phyloP scores from a whole-genome alignment of 345 rosid species.

The Firmiana major region DNA sequence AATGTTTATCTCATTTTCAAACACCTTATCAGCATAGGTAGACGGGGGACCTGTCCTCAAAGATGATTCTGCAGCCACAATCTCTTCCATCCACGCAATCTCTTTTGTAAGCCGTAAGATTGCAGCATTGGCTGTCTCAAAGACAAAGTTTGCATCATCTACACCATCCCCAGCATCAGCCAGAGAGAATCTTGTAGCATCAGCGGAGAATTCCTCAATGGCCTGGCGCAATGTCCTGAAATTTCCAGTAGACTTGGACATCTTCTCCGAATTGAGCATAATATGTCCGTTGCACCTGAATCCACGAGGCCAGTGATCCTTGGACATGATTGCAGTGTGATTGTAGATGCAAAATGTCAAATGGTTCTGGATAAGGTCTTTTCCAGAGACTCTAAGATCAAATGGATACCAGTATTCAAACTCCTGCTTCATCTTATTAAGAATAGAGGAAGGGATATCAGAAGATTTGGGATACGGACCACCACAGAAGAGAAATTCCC shows the following conservation, averaged over 20 bases:
- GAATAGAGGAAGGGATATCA: slow-evolving; percentile 47
- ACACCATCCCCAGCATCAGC: slow-evolving; percentile 99
- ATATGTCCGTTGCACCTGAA: slow-evolving; percentile 93
- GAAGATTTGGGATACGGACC: slow-evolving; percentile 68
- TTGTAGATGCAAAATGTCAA: slow-evolving; percentile 80
- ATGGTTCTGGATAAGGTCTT: slow-evolving; percentile 96
- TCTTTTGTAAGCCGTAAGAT: slow-evolving; percentile 84
- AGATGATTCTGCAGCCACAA: slow-evolving; percentile 57
- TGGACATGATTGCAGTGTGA: slow-evolving; percentile 79
- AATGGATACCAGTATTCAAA: slow-evolving; percentile 98
- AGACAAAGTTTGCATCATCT: slow-evolving; percentile 96
- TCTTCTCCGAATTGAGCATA: slow-evolving; percentile 92
- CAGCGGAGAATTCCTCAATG: slow-evolving; percentile 83
- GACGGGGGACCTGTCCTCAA: slow-evolving; percentile 68
- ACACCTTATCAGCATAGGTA: slow-evolving; percentile 79
- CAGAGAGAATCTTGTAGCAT: slow-evolving; percentile 78
- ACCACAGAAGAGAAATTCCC: slow-evolving; percentile 82
- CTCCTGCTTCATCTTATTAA: slow-evolving; percentile 85
- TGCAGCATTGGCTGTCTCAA: slow-evolving; percentile 88
- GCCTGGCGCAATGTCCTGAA: slow-evolving; percentile 83
- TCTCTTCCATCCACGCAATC: slow-evolving; percentile 90
- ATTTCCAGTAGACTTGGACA: slow-evolving; percentile 97
- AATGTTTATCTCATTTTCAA: slow-evolving; percentile 82
- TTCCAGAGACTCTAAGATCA: slow-evolving; percentile 93
- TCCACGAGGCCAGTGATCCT: slow-evolving; percentile 86